Conservation (phyloP, 2,329 filamentous ascomycete genomes). For the Colletotrichum tofieldiae region DNA sequence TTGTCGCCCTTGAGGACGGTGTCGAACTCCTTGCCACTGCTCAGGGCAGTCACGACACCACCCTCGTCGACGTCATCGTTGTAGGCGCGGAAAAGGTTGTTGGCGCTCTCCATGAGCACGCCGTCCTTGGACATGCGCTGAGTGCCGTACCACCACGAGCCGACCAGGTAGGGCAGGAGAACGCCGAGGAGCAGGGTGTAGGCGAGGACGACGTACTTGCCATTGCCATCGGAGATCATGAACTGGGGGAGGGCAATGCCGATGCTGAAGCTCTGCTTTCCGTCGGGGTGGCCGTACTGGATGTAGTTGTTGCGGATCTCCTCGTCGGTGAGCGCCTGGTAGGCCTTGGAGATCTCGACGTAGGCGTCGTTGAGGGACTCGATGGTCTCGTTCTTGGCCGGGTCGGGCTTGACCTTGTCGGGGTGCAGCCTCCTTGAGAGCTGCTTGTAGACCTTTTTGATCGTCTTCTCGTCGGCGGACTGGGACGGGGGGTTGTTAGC, state of each 20-base stretch:
- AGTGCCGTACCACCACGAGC: conserved; percentile 99
- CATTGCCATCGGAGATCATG: conserved; percentile 93
- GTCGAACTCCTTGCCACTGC: conserved; percentile 88
- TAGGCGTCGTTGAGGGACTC: conserved; percentile 90
- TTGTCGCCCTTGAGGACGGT: conserved; percentile 82
- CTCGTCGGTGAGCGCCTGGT: conserved; percentile 97
- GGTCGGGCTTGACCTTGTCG: conserved; percentile 90
- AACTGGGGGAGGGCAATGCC: conserved; percentile 95
- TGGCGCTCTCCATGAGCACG: conserved; percentile 92
- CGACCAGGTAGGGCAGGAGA: conserved; percentile 91
- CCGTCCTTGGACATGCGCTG: conserved; percentile 94
- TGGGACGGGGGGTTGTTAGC: conserved; percentile 32
- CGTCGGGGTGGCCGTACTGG: conserved; percentile 95
- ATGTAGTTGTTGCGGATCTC: conserved; percentile 97
- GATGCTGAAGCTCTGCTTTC: conserved; percentile 98
- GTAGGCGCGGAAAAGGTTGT: conserved; percentile 95
- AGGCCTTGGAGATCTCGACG: conserved; percentile 97
- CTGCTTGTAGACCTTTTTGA: conserved; percentile 91
- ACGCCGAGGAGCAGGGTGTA: conserved; percentile 93
- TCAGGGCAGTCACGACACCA: conserved; percentile 85
- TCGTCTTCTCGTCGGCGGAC: conserved; percentile 89
- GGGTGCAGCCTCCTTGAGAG: conserved; percentile 91
- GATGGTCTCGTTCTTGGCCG: conserved; percentile 88
- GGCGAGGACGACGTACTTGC: conserved; percentile 93
- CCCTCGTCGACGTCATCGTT: conserved; percentile 86